These are phyloP conservation scores for Populus hybrid DNA, from an alignment of 441 rosid genomes.

Conservation along the genomic window DNA sequence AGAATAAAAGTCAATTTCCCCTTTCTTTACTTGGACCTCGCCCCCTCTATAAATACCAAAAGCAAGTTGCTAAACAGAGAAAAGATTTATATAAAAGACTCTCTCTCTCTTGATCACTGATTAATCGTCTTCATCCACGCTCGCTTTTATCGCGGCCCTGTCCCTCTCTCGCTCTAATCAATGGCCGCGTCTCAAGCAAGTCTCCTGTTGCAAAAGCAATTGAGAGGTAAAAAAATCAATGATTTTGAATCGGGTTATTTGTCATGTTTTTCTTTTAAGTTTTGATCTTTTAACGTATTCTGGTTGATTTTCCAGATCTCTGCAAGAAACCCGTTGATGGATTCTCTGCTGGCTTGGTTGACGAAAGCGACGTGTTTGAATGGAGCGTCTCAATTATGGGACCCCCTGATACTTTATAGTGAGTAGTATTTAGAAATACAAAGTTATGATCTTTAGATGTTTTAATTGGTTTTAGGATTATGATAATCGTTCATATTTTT, in stretches of 20 bases:
- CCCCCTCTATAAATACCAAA: neutral
- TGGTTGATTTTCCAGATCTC: conserved; percentile 45
- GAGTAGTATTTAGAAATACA: conserved; percentile 13
- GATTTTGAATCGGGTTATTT: neutral
- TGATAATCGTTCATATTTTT: neutral
- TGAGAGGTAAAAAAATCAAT: conserved; percentile 41
- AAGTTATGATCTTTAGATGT: neutral
- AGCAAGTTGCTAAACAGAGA: neutral
- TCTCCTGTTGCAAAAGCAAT: conserved; percentile 82
- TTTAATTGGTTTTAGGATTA: too few species aligned
- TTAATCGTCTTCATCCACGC: neutral
- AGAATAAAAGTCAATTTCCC: neutral
- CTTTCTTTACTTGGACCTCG: neutral
- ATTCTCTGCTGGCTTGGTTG: conserved; percentile 68
- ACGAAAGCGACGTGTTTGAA: conserved; percentile 56
- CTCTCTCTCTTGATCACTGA: neutral
- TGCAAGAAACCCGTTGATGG: conserved; percentile 70
- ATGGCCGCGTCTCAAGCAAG: conserved; percentile 73
- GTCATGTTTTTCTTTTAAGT: neutral
- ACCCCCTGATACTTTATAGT: conserved; percentile 65
- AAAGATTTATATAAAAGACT: too few species aligned
- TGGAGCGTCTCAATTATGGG: conserved; percentile 68
- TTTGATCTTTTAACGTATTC: neutral
- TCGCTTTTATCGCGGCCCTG: neutral
- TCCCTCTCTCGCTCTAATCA: conserved; percentile 17